These are phyloP conservation scores for Turnera subulata DNA, from an alignment of 345 rosid species.

Conservation along the genomic window DNA sequence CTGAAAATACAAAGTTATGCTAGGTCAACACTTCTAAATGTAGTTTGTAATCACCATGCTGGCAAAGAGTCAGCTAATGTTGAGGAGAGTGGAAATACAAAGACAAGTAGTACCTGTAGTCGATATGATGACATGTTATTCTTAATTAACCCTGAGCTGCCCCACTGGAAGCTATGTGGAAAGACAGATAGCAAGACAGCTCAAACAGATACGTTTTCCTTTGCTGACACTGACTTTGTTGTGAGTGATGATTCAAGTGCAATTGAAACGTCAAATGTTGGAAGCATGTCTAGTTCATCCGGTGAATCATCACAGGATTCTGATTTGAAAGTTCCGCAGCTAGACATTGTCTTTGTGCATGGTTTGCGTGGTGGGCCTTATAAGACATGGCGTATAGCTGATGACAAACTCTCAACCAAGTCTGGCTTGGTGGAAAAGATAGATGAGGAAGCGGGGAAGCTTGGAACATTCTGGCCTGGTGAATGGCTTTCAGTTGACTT, in stretches of 20 bases:
- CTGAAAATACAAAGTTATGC: constrained; percentile 87
- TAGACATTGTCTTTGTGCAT: constrained; percentile 92
- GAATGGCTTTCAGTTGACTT: constrained; percentile 94
- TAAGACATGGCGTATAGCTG: constrained; percentile 91
- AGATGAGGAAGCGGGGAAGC: constrained; percentile 98
- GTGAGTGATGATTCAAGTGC: constrained; percentile 18
- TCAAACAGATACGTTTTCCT: constrained; percentile 23
- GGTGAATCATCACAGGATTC: constrained; percentile 29
- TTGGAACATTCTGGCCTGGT: constrained; percentile 96
- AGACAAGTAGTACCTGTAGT: constrained; percentile 47
- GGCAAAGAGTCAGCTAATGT: constrained; percentile 26
- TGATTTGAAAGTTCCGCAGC: constrained; percentile 41
- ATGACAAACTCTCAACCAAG: constrained; percentile 82
- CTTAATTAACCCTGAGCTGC: constrained; percentile 74
- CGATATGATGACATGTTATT: constrained; percentile 67
- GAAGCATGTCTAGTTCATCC: constrained; percentile 27
- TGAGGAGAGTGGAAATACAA: constrained; percentile 32
- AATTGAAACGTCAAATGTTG: constrained; percentile 25
- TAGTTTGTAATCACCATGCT: constrained; percentile 50
- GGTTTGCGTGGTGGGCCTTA: constrained; percentile 95
- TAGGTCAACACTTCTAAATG: constrained; percentile 69
- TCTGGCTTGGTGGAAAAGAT: constrained; percentile 95
- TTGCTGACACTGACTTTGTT: constrained; percentile 27
- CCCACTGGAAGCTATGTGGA: constrained; percentile 75
- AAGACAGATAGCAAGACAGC: constrained; percentile 27